These are phyloP conservation scores for Pichia sorboxylosa DNA, from an alignment of 1,139 yeast species.

Conservation along the genomic window DNA sequence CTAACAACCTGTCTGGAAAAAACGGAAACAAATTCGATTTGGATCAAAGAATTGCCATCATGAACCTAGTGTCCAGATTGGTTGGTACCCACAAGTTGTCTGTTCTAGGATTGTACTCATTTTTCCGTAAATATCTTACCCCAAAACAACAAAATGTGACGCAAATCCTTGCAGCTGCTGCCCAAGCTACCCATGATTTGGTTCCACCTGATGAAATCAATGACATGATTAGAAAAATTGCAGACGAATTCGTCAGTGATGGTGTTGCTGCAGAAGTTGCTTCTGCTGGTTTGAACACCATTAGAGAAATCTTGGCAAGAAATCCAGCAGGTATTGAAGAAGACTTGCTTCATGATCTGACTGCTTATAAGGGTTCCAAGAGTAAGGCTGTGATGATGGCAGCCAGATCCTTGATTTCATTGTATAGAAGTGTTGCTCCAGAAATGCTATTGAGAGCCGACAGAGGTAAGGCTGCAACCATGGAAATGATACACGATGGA, in stretches of 20 bases:
- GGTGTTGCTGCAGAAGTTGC: constrained; percentile 98
- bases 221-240: constrained; percentile 76
- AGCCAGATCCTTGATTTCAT: constrained; percentile 74
- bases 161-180: constrained; percentile 90
- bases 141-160: constrained; percentile 94
- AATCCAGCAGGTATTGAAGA: constrained; percentile 91
- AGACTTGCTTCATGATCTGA: constrained; percentile 74
- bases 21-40: constrained; percentile 53
- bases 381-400: constrained; percentile 91
- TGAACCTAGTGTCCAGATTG: constrained; percentile 77
- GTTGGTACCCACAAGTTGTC: constrained; percentile 92
- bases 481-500: constrained; percentile 50
- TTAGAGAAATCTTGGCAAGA: constrained; percentile 82
- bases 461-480: constrained; percentile 83
- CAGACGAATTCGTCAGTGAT: constrained; percentile 94
- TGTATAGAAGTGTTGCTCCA: constrained; percentile 91
- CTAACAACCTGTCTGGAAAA: constrained; percentile 59
- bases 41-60: constrained; percentile 79
- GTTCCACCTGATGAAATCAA: constrained; percentile 89
- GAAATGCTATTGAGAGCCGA: constrained; percentile 85
- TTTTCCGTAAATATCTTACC: constrained; percentile 75
- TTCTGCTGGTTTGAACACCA: constrained; percentile 92
- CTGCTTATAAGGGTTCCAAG: constrained; percentile 85
- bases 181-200: constrained; percentile 91
- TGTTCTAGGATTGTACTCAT: constrained; percentile 80